A percentile compares a stretch with the other conserved stretches of the same genome.
phyloP scores from a whole-genome alignment of 495 filamentous ascomycete genomes.

The Xeromyces bisporus region DNA sequence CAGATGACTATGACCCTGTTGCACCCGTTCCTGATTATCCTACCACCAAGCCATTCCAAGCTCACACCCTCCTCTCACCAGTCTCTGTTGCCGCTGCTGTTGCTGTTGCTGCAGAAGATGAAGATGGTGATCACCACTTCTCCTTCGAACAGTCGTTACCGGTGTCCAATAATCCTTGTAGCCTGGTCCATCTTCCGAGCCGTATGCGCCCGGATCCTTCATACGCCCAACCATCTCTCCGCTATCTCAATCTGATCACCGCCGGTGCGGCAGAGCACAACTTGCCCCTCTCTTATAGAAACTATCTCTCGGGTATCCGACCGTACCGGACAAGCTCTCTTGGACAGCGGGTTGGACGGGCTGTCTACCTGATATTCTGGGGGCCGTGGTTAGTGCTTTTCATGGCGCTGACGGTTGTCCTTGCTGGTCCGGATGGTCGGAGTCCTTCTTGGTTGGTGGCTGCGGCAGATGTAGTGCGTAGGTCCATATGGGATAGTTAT shows the following conservation, averaged over 20 bases:
- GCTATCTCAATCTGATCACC: conserved; percentile 64
- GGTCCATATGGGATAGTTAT: conserved; percentile 54
- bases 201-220: conserved; percentile 38
- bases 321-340: conserved; percentile 51
- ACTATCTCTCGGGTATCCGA: conserved; percentile 46
- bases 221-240: conserved; percentile 65
- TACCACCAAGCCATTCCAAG: conserved; percentile 27
- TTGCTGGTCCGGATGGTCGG: conserved; percentile 47
- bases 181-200: too few relatives aligned
- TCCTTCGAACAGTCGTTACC: not conserved
- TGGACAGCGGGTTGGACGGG: conserved; percentile 47
- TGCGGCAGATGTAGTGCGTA: conserved; percentile 30
- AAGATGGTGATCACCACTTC: too few relatives aligned
- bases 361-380: conserved; percentile 43
- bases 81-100: conserved; percentile 2
- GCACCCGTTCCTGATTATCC: conserved; percentile 25
- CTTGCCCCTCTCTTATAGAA: conserved; percentile 56
- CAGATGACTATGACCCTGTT: conserved; percentile 19
- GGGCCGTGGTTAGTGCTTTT: conserved; percentile 37
- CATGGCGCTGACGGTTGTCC: conserved; percentile 26
- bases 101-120: too few relatives aligned
- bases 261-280: conserved; percentile 62
- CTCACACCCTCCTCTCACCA: conserved; percentile 45
- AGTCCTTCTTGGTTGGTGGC: conserved; percentile 48
- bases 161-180: too few relatives aligned